Evolutionary conservation across 768 basidiomycete species (phyloP).

Genomic region (Mycena filopes): DNA sequence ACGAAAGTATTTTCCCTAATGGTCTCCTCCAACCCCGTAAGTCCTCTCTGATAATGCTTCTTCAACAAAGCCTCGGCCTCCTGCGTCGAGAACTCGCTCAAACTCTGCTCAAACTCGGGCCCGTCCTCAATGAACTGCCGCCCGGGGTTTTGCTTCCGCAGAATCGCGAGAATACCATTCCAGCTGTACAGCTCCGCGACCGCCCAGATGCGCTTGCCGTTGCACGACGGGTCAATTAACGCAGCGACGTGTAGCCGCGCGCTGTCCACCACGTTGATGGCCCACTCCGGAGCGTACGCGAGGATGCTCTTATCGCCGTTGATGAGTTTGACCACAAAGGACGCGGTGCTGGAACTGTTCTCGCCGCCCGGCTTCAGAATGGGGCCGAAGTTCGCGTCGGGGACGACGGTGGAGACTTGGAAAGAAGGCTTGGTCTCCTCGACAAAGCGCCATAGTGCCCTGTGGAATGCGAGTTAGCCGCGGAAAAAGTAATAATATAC

Average conservation of each 20-base stretch:
- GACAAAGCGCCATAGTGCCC: background rate
- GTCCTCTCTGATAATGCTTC: background rate
- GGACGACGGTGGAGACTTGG: background rate
- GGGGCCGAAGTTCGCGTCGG: background rate
- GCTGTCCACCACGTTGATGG: background rate
- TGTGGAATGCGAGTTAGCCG: background rate
- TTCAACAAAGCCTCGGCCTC: background rate
- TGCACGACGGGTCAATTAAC: background rate
- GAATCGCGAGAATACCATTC: background rate
- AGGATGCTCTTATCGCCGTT: background rate
- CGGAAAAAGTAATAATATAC: background rate
- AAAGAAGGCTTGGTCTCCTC: background rate
- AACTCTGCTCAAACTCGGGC: background rate
- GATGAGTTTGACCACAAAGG: background rate
- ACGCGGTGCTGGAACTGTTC: background rate
- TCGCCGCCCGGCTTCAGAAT: background rate
- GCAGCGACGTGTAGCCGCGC: background rate
- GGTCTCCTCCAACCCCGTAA: background rate
- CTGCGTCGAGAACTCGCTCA: too few species aligned
- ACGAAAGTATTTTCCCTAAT: background rate
- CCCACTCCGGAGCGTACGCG: background rate
- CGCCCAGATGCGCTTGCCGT: background rate
- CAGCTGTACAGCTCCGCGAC: background rate
- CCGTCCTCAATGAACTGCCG: background rate
- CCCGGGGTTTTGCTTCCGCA: background rate